Percentiles rank a stretch among this genome's conserved stretches.
Evolutionary conservation across 768 basidiomycete genomes (phyloP).

Genomic region (Collybia mongolica): DNA sequence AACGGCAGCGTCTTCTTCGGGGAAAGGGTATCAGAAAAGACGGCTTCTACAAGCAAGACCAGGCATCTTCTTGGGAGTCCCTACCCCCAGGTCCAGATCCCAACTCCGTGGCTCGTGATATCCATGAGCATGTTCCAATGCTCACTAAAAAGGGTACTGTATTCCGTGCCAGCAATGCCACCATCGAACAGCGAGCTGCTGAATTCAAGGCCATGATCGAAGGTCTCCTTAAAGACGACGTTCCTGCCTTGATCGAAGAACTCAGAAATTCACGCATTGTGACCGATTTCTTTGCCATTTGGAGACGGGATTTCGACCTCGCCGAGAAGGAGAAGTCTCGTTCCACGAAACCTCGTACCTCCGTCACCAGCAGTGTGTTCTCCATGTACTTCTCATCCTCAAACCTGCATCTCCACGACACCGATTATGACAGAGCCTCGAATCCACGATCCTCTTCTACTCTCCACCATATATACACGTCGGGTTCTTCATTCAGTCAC

Average conservation of each 20-base stretch:
- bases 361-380: constrained; percentile 53
- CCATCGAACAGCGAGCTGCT: constrained; percentile 57
- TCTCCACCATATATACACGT: constrained; percentile 1
- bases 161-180: constrained; percentile 69
- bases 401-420: constrained; percentile 19
- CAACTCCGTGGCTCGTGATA: constrained; percentile 64
- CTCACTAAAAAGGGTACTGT: constrained; percentile 71
- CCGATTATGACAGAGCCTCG: constrained; percentile 14
- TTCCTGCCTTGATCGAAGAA: constrained; percentile 67
- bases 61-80: constrained; percentile 83
- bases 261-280: constrained; percentile 56
- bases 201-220: constrained; percentile 62
- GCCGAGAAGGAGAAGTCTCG: constrained; percentile 33
- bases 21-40: constrained; percentile 80
- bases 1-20: constrained; percentile 61
- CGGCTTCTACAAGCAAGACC: constrained; percentile 65
- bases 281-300: constrained; percentile 77
- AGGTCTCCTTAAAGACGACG: constrained; percentile 54
- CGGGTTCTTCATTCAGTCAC: background rate
- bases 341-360: constrained; percentile 31
- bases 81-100: constrained; percentile 84
- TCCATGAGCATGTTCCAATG: constrained; percentile 65
- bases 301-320: constrained; percentile 71
- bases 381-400: constrained; percentile 59
- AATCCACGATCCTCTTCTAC: constrained; percentile 13